phyloP scores from a whole-genome alignment of 2,329 filamentous ascomycete species.

The Coleophoma eucalyptorum region DNA sequence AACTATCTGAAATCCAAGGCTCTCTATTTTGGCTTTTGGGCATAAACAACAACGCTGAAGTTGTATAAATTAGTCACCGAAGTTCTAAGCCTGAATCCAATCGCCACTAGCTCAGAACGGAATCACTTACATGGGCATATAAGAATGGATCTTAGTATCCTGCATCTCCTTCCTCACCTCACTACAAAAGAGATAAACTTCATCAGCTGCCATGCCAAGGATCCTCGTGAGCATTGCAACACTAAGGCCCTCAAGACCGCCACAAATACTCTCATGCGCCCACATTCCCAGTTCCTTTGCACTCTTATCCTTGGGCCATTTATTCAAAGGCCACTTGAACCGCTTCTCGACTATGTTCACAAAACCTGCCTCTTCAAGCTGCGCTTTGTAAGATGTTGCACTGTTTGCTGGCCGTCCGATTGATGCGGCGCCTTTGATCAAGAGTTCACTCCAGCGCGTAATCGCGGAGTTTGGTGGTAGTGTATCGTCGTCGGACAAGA shows the following conservation, averaged over 20 bases:
- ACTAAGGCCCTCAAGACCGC: constrained; percentile 4
- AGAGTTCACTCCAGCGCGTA: too few species aligned
- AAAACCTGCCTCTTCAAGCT: constrained; percentile 13
- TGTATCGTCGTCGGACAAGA: too few species aligned
- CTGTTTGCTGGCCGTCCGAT: too few species aligned
- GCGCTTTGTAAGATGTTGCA: constrained; percentile 16
- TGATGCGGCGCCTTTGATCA: too few species aligned
- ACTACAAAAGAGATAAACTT: not conserved
- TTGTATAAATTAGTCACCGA: too few species aligned
- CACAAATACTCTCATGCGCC: constrained; percentile 18
- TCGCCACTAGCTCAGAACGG: too few species aligned
- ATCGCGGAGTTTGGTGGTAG: too few species aligned
- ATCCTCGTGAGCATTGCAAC: not conserved
- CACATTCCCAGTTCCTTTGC: constrained; percentile 11
- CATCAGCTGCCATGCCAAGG: not conserved
- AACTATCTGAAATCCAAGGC: too few species aligned
- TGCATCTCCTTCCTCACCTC: constrained; percentile 29
- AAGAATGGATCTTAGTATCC: constrained; percentile 27
- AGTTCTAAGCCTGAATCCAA: too few species aligned
- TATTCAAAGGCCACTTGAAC: constrained; percentile 45
- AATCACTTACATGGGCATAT: constrained; percentile 7
- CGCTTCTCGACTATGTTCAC: constrained; percentile 31
- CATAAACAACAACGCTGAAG: constrained; percentile 9
- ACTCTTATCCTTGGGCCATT: constrained; percentile 45
- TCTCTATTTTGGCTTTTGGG: constrained; percentile 4